These are phyloP conservation scores for Porphyrellus sp. DNA, from an alignment of 1,284 basidiomycete genomes.

Conservation along the genomic window DNA sequence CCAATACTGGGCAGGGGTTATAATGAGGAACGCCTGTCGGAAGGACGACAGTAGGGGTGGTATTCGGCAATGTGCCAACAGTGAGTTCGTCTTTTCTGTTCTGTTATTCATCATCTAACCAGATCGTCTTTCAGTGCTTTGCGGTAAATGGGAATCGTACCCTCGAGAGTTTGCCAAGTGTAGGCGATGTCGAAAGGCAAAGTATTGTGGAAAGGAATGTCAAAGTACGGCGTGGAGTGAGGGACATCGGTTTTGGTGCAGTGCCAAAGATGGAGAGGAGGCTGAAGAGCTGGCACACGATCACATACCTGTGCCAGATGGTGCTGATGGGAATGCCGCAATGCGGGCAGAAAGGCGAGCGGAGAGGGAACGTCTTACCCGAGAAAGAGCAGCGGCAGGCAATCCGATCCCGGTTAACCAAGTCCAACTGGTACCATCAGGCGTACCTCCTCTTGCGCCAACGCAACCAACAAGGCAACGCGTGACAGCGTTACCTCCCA, in stretches of 20 bases:
- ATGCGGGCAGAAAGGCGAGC: conserved; percentile 29
- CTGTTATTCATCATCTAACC: neutral
- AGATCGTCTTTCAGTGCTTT: conserved; percentile 64
- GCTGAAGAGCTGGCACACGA: conserved; percentile 39
- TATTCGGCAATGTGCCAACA: conserved; percentile 96
- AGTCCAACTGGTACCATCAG: conserved; percentile 15
- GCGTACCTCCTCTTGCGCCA: conserved; percentile 15
- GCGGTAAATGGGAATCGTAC: conserved; percentile 91
- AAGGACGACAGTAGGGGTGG: conserved; percentile 94
- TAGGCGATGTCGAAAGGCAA: conserved; percentile 92
- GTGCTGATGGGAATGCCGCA: conserved; percentile 6
- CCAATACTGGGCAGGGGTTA: conserved; percentile 98
- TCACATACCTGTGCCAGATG: conserved; percentile 13
- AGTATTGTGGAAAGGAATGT: conserved; percentile 98
- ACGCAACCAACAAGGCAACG: conserved; percentile 29
- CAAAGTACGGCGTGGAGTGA: conserved; percentile 97
- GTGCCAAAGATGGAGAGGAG: conserved; percentile 71
- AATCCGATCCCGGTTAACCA: conserved; percentile 19
- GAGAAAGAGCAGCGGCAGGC: conserved; percentile 30
- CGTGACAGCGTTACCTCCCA: conserved; percentile 30
- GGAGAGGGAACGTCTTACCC: conserved; percentile 34
- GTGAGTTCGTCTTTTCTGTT: conserved; percentile 41
- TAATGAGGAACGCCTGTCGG: conserved; percentile 98
- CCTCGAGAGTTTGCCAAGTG: conserved; percentile 98
- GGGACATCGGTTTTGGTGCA: conserved; percentile 91